A percentile compares a stretch with the other conserved stretches of the same genome.
Conservation (phyloP, 2,329 filamentous ascomycete genomes). For the Aspergillus amoenus region DNA sequence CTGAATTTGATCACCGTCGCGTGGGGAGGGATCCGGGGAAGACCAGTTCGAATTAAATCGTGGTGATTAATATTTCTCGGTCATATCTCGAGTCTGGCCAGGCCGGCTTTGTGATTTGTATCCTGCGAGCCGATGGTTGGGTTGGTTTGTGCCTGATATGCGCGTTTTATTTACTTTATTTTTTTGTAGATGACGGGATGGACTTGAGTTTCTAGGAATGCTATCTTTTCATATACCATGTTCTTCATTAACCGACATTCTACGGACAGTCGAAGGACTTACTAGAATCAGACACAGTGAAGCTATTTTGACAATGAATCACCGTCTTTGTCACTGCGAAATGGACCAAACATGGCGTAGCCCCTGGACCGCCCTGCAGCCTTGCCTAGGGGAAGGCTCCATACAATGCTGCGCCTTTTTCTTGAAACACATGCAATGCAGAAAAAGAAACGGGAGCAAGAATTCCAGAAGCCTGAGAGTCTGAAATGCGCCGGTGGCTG, state of each 20-base stretch:
- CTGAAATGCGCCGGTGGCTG: neutral
- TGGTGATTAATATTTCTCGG: constrained; percentile 12
- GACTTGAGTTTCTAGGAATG: neutral
- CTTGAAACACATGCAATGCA: constrained; percentile 1
- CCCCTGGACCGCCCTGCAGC: neutral
- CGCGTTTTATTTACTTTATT: neutral
- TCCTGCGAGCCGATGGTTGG: neutral
- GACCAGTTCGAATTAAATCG: constrained; percentile 9
- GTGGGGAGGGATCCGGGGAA: constrained; percentile 25
- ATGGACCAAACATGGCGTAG: neutral
- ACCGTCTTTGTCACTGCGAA: too few relatives aligned
- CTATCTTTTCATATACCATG: neutral
- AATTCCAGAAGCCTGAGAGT: neutral
- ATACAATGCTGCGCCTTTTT: constrained; percentile 14
- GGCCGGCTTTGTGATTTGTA: neutral
- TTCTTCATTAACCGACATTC: neutral
- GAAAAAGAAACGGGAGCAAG: neutral
- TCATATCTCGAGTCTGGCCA: neutral
- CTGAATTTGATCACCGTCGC: constrained; percentile 18
- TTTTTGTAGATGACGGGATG: neutral
- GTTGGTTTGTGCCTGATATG: neutral
- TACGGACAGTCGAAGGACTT: too few relatives aligned
- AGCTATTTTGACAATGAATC: too few relatives aligned
- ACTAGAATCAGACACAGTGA: neutral
- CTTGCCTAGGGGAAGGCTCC: neutral